Percentiles rank a stretch among this genome's conserved stretches.
These are phyloP conservation scores for Chaetoscypha palmicola DNA, from an alignment of 2,329 filamentous ascomycete genomes.

Conservation along the genomic window DNA sequence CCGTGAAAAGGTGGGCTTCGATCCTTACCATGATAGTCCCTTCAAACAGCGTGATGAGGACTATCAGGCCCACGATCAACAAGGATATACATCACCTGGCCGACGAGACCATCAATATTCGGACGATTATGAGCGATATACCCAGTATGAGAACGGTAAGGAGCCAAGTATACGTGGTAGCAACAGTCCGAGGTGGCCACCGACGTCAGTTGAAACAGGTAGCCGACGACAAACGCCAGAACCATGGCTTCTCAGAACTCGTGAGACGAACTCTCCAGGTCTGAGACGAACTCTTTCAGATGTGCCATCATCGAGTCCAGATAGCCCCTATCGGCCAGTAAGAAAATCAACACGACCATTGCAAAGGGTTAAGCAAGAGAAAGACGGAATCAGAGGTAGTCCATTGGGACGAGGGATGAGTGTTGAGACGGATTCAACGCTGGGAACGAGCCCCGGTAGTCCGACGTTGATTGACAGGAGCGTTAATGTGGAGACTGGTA, in stretches of 20 bases:
- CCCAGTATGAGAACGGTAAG: conserved; percentile 18
- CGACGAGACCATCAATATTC: conserved; percentile 18
- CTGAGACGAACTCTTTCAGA: conserved; percentile 12
- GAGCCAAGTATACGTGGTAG: neutral
- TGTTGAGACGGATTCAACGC: conserved; percentile 26
- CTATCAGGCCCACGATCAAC: conserved; percentile 44
- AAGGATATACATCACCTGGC: neutral
- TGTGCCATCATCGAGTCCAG: conserved; percentile 16
- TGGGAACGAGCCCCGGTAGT: conserved; percentile 27
- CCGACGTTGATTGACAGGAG: conserved; percentile 19
- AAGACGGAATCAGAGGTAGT: conserved; percentile 16
- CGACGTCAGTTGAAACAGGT: conserved; percentile 11
- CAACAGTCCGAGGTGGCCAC: conserved; percentile 2
- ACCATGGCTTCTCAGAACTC: conserved; percentile 21
- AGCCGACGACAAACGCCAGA: conserved; percentile 17
- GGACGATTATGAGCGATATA: conserved; percentile 15
- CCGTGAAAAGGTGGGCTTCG: conserved; percentile 56
- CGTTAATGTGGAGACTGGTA: too few species aligned
- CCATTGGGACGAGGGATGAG: conserved; percentile 25
- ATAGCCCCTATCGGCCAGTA: conserved; percentile 21
- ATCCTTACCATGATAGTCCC: conserved; percentile 65
- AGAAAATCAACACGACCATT: conserved; percentile 20
- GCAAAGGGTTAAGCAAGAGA: conserved; percentile 18
- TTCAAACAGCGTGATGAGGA: conserved; percentile 56
- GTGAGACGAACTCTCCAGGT: conserved; percentile 11